Conservation (phyloP, 768 basidiomycete genomes). For the Podaxis sp. region DNA sequence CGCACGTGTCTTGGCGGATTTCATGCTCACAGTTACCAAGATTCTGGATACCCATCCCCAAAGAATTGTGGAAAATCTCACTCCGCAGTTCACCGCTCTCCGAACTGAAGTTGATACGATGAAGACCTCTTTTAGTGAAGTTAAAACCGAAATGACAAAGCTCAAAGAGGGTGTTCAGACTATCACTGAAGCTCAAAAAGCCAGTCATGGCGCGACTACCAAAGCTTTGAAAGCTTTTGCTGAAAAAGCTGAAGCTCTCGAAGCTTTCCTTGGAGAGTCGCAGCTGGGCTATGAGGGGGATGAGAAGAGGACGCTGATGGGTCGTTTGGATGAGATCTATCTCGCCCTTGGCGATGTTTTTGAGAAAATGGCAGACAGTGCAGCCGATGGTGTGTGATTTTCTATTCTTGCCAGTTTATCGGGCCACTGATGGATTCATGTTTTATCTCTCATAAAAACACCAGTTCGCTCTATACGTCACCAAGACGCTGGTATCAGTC, state of each 20-base stretch:
- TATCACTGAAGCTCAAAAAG: neutral
- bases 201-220: neutral
- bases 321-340: slow-evolving; percentile 7
- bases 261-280: neutral
- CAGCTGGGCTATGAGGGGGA: neutral
- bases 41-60: neutral
- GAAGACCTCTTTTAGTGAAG: neutral
- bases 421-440: neutral
- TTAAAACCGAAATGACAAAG: neutral
- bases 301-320: neutral
- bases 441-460: neutral
- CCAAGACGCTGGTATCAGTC: neutral
- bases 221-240: neutral
- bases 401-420: neutral
- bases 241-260: neutral
- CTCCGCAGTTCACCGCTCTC: neutral
- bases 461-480: neutral
- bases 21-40: neutral
- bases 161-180: neutral
- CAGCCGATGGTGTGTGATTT: slow-evolving; percentile 1
- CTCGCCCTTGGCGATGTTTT: neutral
- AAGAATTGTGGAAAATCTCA: neutral
- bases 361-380: slow-evolving; percentile 1
- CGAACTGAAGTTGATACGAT: neutral
- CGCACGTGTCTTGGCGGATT: neutral